Base-by-base conservation (phyloP, 495 filamentous ascomycete genomes). In the Neurospora cerealis region DNA sequence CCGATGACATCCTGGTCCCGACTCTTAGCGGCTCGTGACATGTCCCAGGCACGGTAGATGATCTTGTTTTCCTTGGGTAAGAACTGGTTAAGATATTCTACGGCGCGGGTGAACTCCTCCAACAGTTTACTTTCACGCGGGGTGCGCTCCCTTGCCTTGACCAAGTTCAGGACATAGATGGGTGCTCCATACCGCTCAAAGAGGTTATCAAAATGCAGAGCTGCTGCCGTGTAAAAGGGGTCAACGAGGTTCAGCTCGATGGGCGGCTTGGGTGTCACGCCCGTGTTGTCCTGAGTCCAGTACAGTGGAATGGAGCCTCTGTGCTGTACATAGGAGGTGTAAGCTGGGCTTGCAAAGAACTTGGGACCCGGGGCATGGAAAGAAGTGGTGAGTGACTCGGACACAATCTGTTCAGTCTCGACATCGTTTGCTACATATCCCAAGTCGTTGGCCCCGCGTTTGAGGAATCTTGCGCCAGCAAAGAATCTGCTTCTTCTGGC, bases 341-440 rank as follows among this genome's bases (percentile, higher is more conserved):
- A 98, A 38, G 91, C 90, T 6, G 96, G 95, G 77, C 92, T 99
- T 4, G 93, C 87, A 82, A 93, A 96, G 39, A 97, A 88, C 72
- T 88, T 89, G 32, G 94, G 93, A 7, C 93, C 95, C 6, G 96
- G 93, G 4, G 92, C 92, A 84, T 99, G 96, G 78, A 99, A 98
- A 0, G 96, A 97, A 3, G 96, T 98, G 3, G 94, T 97, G 40
- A 93, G 83, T 78, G 93, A 91, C 79, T 99, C 96, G 15, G 94
- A 94, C 11, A 98, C 95, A 75, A 99, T 98, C 80, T 99, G 96
- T 82, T 99, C 96, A 6, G 96, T 98, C 83, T 99, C 96, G n/a
- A 99, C 96, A 81, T 99, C 96, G 79, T 99, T 99, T 44, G 96
- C 96, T 70, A 99, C 96, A 81, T 97, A 97, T 28, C 96, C 96